Evolutionary conservation across 345 rosid species (phyloP), one percentile per base, ranked within the genome.

Genomic region (Hibiscus syriacus): DNA sequence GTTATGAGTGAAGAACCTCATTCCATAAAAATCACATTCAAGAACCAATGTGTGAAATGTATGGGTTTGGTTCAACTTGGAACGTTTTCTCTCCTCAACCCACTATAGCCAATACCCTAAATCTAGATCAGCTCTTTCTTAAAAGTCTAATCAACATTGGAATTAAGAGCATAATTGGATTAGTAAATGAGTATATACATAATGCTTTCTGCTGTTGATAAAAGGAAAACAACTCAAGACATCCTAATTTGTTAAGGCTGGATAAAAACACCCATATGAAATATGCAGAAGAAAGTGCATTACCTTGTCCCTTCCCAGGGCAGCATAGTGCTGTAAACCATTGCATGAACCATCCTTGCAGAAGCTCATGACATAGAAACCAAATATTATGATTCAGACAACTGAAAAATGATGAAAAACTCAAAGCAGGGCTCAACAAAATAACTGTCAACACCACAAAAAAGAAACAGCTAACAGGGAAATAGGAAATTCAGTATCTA

Each of bases 251-350:
- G 20, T 32, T 23, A 39, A 61, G 13, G 50, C 50, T 38, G 50
- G 12, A 61, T 39, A 2, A 17, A 14, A 39, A 13, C 17, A 39
- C 13, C 3, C 2, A 5, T 25, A 63, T 63, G 58, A 53, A 67
- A 12, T 27, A 23, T 36, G 59, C 14, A 7, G n/a, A n/a, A n/a
- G 53, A 46, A 69, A 72, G 36, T 2, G 53, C 26, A 68, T 85
- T 86, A 95, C 99, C 99, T 86, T 80, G 79, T 95, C 99, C 80
- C 98, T 89, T 73, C 99, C 98, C 68, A 92, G 84, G 48, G 99
- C 99, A 79, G 99, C 99, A 83, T 95, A 95, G 73, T 95, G 99
- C 76, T 95, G 99, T 71, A 95, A 83, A 64, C 99, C 99, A 79
- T 95, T 95, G 74, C 99, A 92, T n/a, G 99, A 92, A 77, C 99